Evolutionary conservation across 1,284 basidiomycete species (phyloP).

Genomic region (Cryptococcus neoformans): DNA sequence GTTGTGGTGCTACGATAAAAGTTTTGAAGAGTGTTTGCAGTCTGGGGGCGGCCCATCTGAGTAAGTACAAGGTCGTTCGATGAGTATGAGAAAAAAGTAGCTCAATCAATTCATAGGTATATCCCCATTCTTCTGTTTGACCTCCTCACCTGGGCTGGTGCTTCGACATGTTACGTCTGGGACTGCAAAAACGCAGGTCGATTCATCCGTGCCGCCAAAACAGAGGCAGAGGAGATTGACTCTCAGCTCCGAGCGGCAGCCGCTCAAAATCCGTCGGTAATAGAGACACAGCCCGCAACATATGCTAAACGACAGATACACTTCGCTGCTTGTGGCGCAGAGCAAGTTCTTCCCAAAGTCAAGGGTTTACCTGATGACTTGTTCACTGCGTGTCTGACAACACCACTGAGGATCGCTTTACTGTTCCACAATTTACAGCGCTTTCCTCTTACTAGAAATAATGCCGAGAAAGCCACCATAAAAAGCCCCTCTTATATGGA

Average conservation of each 20-base stretch:
- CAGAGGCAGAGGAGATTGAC: constrained; percentile 38
- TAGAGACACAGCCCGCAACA: constrained; percentile 26
- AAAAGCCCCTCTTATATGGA: constrained; percentile 22
- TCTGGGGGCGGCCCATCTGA: constrained; percentile 31
- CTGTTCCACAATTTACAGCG: constrained; percentile 33
- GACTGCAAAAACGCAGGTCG: constrained; percentile 35
- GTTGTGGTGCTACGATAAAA: constrained; percentile 38
- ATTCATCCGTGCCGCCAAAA: constrained; percentile 28
- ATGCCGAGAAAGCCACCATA: constrained; percentile 10
- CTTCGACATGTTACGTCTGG: constrained; percentile 38
- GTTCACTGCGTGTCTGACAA: constrained; percentile 35
- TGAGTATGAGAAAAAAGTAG: neutral
- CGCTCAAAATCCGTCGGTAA: constrained; percentile 21
- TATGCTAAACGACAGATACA: constrained; percentile 35
- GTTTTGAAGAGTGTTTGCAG: constrained; percentile 34
- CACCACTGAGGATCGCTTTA: constrained; percentile 29
- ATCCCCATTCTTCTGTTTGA: constrained; percentile 41
- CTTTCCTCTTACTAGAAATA: constrained; percentile 26
- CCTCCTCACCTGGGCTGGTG: constrained; percentile 35
- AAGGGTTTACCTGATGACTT: constrained; percentile 36
- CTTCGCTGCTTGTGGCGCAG: constrained; percentile 35
- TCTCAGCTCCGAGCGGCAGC: constrained; percentile 30
- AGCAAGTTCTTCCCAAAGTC: constrained; percentile 24
- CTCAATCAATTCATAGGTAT: constrained; percentile 19
- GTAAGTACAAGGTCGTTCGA: constrained; percentile 14